A percentile compares a stretch with the other conserved stretches of the same genome.
phyloP scores from a whole-genome alignment of 2,329 filamentous ascomycete genomes.

The Curvularia sp. region DNA sequence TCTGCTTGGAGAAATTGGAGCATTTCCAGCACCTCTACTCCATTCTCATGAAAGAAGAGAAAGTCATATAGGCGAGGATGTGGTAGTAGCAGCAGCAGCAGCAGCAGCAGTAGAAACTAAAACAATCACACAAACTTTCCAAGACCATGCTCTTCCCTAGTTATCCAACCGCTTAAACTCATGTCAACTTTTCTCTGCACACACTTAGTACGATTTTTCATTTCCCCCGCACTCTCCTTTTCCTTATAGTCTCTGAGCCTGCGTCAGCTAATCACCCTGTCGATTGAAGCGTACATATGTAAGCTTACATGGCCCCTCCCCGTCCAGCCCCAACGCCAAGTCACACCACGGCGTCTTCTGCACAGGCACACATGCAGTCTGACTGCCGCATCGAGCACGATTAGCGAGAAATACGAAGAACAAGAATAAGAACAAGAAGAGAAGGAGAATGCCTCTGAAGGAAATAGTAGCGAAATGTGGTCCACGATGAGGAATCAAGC shows the following conservation, averaged over 20 bases:
- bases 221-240: neutral
- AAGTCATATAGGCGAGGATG: neutral
- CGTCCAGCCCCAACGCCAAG: neutral
- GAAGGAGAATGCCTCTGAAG: neutral
- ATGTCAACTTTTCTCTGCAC: neutral
- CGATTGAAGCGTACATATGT: neutral
- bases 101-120: neutral
- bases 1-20: neutral
- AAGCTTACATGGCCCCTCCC: neutral
- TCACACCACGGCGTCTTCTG: neutral
- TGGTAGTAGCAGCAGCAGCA: neutral
- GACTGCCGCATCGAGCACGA: neutral
- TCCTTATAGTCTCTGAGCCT: neutral
- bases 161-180: neutral
- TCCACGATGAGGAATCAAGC: neutral
- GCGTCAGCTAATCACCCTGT: neutral
- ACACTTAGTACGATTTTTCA: neutral
- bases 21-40: neutral
- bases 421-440: too few relatives aligned
- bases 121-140: neutral
- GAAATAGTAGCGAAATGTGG: neutral
- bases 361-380: neutral
- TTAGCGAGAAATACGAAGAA: neutral
- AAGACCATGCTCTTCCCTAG: neutral
- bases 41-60: neutral